phyloP scores from a whole-genome alignment of 2,329 filamentous ascomycete species.

The Aureobasidium zeae region DNA sequence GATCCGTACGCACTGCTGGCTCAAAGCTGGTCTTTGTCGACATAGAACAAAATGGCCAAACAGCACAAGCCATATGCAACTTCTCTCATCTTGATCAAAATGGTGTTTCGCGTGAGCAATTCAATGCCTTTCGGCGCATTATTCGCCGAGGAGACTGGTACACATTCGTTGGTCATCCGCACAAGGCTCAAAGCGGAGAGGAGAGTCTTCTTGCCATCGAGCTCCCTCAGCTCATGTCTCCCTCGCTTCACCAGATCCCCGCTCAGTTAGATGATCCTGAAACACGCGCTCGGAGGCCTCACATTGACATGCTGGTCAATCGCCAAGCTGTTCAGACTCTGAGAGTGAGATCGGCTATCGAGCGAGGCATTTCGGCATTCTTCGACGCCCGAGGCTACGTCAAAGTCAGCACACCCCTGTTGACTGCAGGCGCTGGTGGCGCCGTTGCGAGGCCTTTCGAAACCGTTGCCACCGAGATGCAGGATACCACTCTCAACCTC shows the following conservation, averaged over 20 bases:
- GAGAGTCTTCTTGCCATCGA: conserved; percentile 60
- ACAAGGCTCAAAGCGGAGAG: conserved; percentile 54
- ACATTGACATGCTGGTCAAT: conserved; percentile 79
- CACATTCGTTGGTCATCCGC: conserved; percentile 17
- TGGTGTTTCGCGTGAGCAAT: conserved; percentile 34
- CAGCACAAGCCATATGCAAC: conserved; percentile 69
- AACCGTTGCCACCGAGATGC: conserved; percentile 68
- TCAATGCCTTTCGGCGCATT: conserved; percentile 54
- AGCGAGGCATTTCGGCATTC: conserved; percentile 63
- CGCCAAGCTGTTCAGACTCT: conserved; percentile 58
- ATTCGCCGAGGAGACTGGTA: conserved; percentile 76
- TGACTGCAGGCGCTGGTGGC: conserved; percentile 74
- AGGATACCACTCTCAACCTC: conserved; percentile 61
- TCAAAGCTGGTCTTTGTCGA: conserved; percentile 79
- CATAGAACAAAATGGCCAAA: conserved; percentile 61
- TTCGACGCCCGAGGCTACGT: conserved; percentile 64
- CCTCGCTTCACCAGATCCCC: conserved; percentile 71
- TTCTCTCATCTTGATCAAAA: conserved; percentile 42
- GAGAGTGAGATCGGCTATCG: conserved; percentile 63
- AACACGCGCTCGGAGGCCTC: conserved; percentile 64
- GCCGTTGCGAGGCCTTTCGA: conserved; percentile 80
- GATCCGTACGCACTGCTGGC: conserved; percentile 60
- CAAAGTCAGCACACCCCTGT: conserved; percentile 84
- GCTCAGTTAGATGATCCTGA: conserved; percentile 60
- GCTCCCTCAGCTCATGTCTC: conserved; percentile 64